phyloP scores from a whole-genome alignment of 306 rosid genomes.

The Vicia villosa region DNA sequence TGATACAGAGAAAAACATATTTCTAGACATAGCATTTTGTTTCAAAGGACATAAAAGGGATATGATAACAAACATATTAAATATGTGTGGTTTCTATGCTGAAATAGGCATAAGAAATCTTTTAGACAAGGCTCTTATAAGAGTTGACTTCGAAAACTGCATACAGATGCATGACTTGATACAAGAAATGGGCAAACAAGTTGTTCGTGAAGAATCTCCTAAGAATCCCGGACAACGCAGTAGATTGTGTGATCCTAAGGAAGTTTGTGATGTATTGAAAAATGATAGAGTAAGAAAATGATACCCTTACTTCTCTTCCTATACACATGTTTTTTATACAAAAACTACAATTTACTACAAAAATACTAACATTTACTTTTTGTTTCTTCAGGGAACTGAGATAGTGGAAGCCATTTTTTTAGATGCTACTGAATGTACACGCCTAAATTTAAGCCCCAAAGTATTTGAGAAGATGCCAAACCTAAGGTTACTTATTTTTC shows the following conservation, averaged over 20 bases:
- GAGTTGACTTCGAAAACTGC: neutral
- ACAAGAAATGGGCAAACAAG: no score
- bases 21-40: slow-evolving; percentile 24
- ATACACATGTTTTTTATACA: neutral
- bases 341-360: neutral
- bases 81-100: neutral
- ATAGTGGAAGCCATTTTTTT: neutral
- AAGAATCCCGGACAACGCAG: neutral
- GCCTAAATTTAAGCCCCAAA: neutral
- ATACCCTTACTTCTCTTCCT: neutral
- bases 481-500: neutral
- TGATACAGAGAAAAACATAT: neutral
- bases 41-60: neutral
- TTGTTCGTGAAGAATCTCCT: slow-evolving; percentile 13
- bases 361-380: neutral
- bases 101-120: slow-evolving; percentile 1
- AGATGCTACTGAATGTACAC: neutral
- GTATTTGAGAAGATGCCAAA: neutral
- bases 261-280: neutral
- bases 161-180: no score
- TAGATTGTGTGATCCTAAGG: neutral
- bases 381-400: neutral
- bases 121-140: slow-evolving; percentile 29
- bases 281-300: slow-evolving; percentile 10
- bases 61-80: neutral